Conservation (phyloP, 2,329 filamentous ascomycete genomes). For the Tolypocladium ovalisporum region DNA sequence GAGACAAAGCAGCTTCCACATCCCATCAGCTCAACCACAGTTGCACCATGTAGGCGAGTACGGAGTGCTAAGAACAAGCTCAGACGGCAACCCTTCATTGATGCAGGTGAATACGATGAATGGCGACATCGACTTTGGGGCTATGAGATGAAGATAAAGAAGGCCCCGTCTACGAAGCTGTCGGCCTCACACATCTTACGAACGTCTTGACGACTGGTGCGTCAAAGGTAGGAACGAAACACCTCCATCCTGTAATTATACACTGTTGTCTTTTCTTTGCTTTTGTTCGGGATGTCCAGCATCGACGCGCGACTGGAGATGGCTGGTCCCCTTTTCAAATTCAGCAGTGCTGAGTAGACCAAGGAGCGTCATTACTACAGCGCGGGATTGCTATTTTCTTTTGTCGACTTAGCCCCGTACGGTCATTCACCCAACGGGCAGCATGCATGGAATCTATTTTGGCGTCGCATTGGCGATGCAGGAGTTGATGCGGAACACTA, state of each 20-base stretch:
- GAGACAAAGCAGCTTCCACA: slow-evolving; percentile 21
- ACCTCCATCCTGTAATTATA: not conserved
- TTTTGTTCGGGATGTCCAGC: not conserved
- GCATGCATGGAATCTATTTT: not conserved
- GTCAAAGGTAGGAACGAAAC: not conserved
- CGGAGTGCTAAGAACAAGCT: slow-evolving; percentile 32
- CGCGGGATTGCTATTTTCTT: not conserved
- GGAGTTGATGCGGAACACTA: not conserved
- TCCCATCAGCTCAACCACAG: slow-evolving; percentile 15
- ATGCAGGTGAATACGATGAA: slow-evolving; percentile 16
- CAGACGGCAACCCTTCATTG: slow-evolving; percentile 19
- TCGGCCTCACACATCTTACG: not conserved
- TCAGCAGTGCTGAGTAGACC: not conserved
- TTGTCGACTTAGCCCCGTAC: not conserved
- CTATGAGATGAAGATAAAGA: slow-evolving; percentile 4
- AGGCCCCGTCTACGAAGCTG: not conserved
- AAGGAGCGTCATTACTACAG: not conserved
- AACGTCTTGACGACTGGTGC: not conserved
- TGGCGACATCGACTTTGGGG: slow-evolving; percentile 16
- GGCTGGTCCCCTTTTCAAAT: not conserved
- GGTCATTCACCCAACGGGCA: not conserved
- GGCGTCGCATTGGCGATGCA: not conserved
- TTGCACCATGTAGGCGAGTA: slow-evolving; percentile 28
- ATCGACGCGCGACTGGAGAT: not conserved
- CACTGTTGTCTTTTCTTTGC: not conserved